Conservation (phyloP, 192 early-diverging fungal species). For the Polychytrium aggregatum region DNA sequence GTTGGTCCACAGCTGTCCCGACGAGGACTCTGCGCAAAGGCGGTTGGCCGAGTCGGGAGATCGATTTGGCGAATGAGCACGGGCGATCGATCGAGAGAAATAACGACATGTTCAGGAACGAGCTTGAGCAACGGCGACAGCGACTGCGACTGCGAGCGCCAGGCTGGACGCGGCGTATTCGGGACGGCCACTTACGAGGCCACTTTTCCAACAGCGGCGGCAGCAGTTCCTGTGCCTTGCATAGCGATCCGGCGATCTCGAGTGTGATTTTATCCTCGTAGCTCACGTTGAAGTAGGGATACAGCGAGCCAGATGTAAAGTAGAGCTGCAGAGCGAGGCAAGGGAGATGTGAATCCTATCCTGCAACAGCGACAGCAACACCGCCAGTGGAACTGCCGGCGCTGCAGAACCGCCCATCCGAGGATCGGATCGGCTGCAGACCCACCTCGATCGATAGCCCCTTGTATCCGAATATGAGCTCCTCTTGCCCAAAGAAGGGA, state of each 20-base stretch:
- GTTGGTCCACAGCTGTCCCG: constrained; percentile 13
- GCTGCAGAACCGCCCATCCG: too few species aligned
- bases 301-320: constrained; percentile 69
- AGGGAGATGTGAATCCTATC: not conserved
- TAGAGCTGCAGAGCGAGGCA: constrained; percentile 40
- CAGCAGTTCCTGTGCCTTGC: constrained; percentile 51
- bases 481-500: constrained; percentile 77
- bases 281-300: constrained; percentile 51
- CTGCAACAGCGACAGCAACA: not conserved
- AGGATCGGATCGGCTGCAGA: too few species aligned
- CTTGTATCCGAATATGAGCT: constrained; percentile 85
- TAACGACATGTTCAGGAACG: too few species aligned
- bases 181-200: too few species aligned
- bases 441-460: constrained; percentile 54
- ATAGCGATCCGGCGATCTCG: too few species aligned
- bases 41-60: not conserved
- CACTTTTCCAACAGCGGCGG: constrained; percentile 29
- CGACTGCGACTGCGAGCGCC: too few species aligned
- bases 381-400: too few species aligned
- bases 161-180: too few species aligned
- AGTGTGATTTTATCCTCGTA: constrained; percentile 47
- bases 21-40: too few species aligned
- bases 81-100: too few species aligned
- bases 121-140: too few species aligned
- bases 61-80: not conserved